Evolutionary conservation across 225 moss, liverwort and hornwort genomes (phyloP).

Genomic region (Physcomitrium patens): DNA sequence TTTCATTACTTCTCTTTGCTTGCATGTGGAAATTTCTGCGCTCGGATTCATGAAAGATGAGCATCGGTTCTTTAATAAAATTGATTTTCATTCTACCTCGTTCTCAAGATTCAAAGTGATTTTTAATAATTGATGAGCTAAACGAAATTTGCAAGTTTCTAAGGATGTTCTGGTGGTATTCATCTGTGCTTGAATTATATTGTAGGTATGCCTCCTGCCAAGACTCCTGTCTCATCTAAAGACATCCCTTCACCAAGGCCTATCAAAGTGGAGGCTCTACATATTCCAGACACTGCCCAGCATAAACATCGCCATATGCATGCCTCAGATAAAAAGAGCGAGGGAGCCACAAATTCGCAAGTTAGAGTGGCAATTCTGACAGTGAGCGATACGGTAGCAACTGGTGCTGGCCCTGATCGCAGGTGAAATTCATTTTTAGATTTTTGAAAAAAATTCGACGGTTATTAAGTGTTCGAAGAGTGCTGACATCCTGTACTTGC

Average conservation of each 20-base stretch:
- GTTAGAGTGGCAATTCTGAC: conserved; percentile 93
- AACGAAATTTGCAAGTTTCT: conserved; percentile 1
- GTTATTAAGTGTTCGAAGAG: neutral
- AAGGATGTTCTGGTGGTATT: conserved; percentile 5
- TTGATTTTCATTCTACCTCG: neutral
- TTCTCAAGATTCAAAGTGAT: neutral
- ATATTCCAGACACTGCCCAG: conserved; percentile 34
- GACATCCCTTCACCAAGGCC: conserved; percentile 18
- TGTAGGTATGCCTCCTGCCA: conserved; percentile 53
- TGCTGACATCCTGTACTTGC: neutral
- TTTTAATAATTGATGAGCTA: neutral
- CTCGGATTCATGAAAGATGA: conserved; percentile 1
- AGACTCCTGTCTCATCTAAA: conserved; percentile 26
- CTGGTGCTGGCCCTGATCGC: conserved; percentile 86
- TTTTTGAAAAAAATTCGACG: neutral
- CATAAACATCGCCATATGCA: conserved; percentile 39
- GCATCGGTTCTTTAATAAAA: neutral
- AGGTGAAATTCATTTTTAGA: conserved; percentile 48
- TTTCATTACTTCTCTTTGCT: neutral
- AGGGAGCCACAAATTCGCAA: conserved; percentile 26
- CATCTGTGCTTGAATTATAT: conserved; percentile 6
- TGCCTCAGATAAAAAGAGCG: conserved; percentile 34
- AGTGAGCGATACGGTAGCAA: conserved; percentile 93
- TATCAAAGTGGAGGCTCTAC: conserved; percentile 33
- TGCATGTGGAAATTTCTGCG: neutral